Evolutionary conservation across 805 yeast genomes (phyloP).

Genomic region (Candida stauntonica): DNA sequence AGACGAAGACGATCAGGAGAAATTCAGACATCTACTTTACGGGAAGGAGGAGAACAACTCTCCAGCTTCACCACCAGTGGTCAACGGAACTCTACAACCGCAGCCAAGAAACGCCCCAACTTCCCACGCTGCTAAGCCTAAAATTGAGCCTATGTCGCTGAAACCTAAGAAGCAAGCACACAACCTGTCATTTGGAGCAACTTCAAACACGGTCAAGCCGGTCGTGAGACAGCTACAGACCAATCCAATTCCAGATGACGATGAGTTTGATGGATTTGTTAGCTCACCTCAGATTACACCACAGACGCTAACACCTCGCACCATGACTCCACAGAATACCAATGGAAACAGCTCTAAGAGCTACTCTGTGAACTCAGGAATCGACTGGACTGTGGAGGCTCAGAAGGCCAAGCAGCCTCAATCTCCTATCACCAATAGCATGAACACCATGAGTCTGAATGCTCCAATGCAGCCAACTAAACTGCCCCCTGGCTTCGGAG

Average conservation of each 20-base stretch:
- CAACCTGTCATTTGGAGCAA: conserved; percentile 16
- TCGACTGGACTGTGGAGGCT: conserved; percentile 25
- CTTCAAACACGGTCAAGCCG: conserved; percentile 12
- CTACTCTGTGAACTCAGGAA: no score
- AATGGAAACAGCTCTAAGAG: no score
- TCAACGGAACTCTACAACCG: no score
- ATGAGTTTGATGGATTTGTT: conserved; percentile 29
- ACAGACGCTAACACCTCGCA: conserved; percentile 14
- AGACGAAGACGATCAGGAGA: conserved; percentile 23
- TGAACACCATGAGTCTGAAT: neutral
- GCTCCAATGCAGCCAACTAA: conserved; percentile 12
- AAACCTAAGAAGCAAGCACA: conserved; percentile 13
- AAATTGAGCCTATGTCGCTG: conserved; percentile 19
- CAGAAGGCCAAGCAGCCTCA: conserved; percentile 1
- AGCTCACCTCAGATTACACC: conserved; percentile 22
- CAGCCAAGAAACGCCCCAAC: no score
- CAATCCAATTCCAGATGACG: conserved; percentile 20
- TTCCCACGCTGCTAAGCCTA: no score
- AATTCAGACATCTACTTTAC: conserved; percentile 19
- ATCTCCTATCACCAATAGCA: neutral
- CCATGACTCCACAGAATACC: conserved; percentile 15
- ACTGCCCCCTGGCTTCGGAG: conserved; percentile 41
- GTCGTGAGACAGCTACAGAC: conserved; percentile 15
- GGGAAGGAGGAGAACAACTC: conserved; percentile 14
- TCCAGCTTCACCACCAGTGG: neutral